Evolutionary conservation across 2,329 filamentous ascomycete genomes (phyloP), one percentile per base, ranked within the genome.

Genomic region (Calonectria hongkongensis): DNA sequence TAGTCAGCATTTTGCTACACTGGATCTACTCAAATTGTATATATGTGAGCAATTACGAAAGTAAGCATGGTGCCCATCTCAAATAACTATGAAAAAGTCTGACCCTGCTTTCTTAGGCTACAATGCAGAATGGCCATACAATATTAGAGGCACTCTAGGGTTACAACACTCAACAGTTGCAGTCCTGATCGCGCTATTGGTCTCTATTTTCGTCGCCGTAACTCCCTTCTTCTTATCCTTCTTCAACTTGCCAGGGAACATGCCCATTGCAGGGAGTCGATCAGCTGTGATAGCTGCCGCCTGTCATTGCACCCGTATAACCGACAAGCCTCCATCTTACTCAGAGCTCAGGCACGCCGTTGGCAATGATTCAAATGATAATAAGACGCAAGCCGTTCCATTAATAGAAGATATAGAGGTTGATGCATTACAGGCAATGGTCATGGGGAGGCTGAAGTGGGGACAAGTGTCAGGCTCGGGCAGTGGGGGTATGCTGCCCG

Each of bases 1-100:
- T 73, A 0, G 51, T 75, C 6, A 76, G 73, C 1, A 74, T 67
- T 16, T 3, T 28, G 0, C 69, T 80, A 0, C 78, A 80, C 45
- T 79, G 78, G 78, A 58, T 79, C 4, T 75, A 73, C 21, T 76
- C 75, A 7, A 76, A 76, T 12, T 75, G 74, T 2, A 69, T 76
- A 8, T 76, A 76, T 12, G 75, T 76, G 4, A 76, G 75, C 15
- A 76, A 76, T 21, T 76, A 76, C n/a, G 75, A 76, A 28, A 30
- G 75, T 75, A 36, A 58, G 66, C 1, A 27, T 18, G 13, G 1
- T 1, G 6, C 8, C 2, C 8, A 2, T 28, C 30, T 2, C 12
- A 41, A 16, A 21, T 10, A 0, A 16, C 5, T 2, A 4, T 33
- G 4, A 25, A 27, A 4, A 16, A 16, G 30, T 4, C 50, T 66